Percentiles rank a stretch among this genome's conserved stretches.
phyloP scores from a whole-genome alignment of 2,329 filamentous ascomycete species.

The Aspergillus nomiae region DNA sequence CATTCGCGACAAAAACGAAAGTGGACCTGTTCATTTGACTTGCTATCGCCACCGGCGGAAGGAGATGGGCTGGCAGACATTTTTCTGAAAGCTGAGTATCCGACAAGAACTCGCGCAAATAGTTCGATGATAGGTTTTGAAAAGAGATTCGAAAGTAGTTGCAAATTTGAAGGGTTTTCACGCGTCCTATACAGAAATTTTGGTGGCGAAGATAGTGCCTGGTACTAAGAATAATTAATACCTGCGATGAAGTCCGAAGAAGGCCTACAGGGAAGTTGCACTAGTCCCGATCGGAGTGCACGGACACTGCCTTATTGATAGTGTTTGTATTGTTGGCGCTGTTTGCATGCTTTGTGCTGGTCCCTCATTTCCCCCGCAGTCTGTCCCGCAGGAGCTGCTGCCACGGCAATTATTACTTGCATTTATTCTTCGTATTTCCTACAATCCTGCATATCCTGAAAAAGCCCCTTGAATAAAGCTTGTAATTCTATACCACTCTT shows the following conservation, averaged over 20 bases:
- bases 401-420: conserved; percentile 6
- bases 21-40: conserved; percentile 72
- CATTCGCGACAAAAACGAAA: conserved; percentile 99
- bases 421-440: not conserved
- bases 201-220: not conserved
- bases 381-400: conserved; percentile 9
- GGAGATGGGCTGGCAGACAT: conserved; percentile 49
- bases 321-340: conserved; percentile 14
- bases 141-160: not conserved
- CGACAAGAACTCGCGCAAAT: not conserved
- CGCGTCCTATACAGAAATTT: not conserved
- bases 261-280: conserved; percentile 7
- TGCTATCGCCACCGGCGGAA: conserved; percentile 40
- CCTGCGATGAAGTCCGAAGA: conserved; percentile 20
- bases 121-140: too few species aligned
- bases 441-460: not conserved
- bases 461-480: not conserved
- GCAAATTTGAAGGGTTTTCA: not conserved
- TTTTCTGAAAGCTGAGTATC: conserved; percentile 2
- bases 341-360: conserved; percentile 26
- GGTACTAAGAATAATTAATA: not conserved
- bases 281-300: conserved; percentile 15
- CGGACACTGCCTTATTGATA: conserved; percentile 11
- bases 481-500: not conserved
- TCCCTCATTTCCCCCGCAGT: conserved; percentile 34